Base-by-base conservation (phyloP, 2,329 filamentous ascomycete species). In the Alternaria dauci region DNA sequence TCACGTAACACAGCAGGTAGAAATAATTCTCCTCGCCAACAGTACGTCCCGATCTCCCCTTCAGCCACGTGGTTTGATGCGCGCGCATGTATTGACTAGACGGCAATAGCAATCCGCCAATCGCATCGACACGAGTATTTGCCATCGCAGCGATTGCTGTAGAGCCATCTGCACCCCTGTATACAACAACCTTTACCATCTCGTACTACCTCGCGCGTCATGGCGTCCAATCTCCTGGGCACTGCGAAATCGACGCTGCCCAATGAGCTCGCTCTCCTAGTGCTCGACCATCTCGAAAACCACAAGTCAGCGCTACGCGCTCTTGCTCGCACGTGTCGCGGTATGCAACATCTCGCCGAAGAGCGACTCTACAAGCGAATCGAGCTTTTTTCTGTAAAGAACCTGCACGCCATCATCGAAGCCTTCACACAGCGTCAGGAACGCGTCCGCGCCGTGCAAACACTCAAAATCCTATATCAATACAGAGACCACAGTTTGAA, bases 361-460 rank as follows among this genome's bases (percentile, higher is more conserved):
- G 71, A 75, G 50, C 69, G 68, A 47, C 60, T 79, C 9, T 79
- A 78, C 63, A 69, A 65, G 46, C 68, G 59, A 18, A 73, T 79
- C 58, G 62, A 71, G 26, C 64, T 79, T 3, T 56, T 63, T 11
- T 71, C 66, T 1, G 75, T 76, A 5, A 53, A 63, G 14, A 60
- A 73, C 43, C 69, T 77, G 2, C 61, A 63, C 20, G 63, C 59
- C 23, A 72, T 78, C 42, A 66, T 72, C 38, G 28, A 64, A 4
- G 72, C 72, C 28, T 74, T 79, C 30, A 55, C 55, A 6, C 25
- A 32, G 12, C 69, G 72, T 14, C 66, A 62, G 4, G 66, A 69
- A 20, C 75, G 76, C 48, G 67, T 74, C 3, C 64, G 66, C 12
- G 69, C 67, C 5, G 72, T 78, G 6, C 73, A 76, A 20, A 73